These are phyloP conservation scores for Yamadazyma sp. DNA, from an alignment of 805 yeast genomes.

Conservation along the genomic window DNA sequence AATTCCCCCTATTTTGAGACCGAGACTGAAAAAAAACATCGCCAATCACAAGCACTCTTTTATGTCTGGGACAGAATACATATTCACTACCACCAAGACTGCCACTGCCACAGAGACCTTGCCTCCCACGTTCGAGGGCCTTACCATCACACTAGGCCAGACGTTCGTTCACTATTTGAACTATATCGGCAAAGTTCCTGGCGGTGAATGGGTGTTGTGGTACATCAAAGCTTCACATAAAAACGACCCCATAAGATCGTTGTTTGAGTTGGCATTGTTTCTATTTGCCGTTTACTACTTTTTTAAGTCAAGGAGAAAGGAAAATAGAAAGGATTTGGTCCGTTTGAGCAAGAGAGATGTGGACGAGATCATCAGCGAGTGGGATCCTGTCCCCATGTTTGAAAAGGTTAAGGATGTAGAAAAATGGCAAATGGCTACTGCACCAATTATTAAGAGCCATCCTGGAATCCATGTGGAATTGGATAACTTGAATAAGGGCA, in stretches of 20 bases:
- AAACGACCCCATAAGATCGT: slow-evolving; percentile 88
- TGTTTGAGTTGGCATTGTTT: slow-evolving; percentile 73
- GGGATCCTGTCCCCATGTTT: slow-evolving; percentile 89
- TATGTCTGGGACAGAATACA: slow-evolving; percentile 14
- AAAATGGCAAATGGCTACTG: slow-evolving; percentile 58
- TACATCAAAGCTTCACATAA: slow-evolving; percentile 86
- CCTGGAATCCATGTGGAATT: slow-evolving; percentile 43
- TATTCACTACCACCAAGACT: slow-evolving; percentile 24
- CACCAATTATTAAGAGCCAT: slow-evolving; percentile 64
- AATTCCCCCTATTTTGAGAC: slow-evolving; percentile 6
- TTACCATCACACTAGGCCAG: slow-evolving; percentile 32
- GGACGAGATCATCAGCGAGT: slow-evolving; percentile 81
- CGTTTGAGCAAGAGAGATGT: slow-evolving; percentile 61
- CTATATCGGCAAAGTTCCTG: slow-evolving; percentile 46
- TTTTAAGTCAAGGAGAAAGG: slow-evolving; percentile 71
- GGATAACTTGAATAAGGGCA: slow-evolving; percentile 14
- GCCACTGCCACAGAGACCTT: slow-evolving; percentile 27
- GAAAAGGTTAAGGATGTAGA: slow-evolving; percentile 51
- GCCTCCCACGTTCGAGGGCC: slow-evolving; percentile 39
- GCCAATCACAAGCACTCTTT: neutral
- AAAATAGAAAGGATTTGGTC: slow-evolving; percentile 68
- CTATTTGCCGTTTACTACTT: slow-evolving; percentile 85
- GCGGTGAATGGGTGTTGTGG: slow-evolving; percentile 57
- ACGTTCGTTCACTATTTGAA: slow-evolving; percentile 36
- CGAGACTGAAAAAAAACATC: slow-evolving; percentile 1